These are phyloP conservation scores for Aspergillus panamensis DNA, from an alignment of 495 filamentous ascomycete species.

Conservation along the genomic window DNA sequence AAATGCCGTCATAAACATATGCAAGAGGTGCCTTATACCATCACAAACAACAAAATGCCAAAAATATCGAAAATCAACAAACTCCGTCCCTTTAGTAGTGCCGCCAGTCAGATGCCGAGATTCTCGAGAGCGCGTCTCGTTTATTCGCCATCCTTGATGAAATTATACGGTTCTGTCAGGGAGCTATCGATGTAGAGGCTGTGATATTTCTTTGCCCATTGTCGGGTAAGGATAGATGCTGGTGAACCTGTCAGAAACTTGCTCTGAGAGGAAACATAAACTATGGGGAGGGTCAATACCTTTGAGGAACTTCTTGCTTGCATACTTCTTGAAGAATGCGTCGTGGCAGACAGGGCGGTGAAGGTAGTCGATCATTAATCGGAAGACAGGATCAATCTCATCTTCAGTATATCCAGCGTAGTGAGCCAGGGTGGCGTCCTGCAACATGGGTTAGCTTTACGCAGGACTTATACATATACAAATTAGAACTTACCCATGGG, in stretches of 20 bases:
- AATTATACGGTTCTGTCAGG: constrained; percentile 36
- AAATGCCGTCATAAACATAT: constrained; percentile 47
- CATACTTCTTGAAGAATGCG: constrained; percentile 99
- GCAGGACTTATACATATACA: not conserved
- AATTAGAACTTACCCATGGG: constrained; percentile 66
- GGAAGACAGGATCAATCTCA: constrained; percentile 87
- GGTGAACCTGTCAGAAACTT: constrained; percentile 15
- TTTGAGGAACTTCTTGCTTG: constrained; percentile 97
- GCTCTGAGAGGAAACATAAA: not conserved
- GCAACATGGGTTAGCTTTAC: constrained; percentile 24
- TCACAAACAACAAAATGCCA: constrained; percentile 43
- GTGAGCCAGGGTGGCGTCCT: constrained; percentile 85
- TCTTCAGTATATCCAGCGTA: constrained; percentile 92
- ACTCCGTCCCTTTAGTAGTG: constrained; percentile 28
- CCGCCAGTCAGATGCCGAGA: constrained; percentile 9
- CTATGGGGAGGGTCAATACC: constrained; percentile 50
- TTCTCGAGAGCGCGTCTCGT: constrained; percentile 29
- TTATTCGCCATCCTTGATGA: constrained; percentile 39
- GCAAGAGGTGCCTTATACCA: constrained; percentile 43
- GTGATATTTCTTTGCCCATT: constrained; percentile 82
- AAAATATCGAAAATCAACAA: constrained; percentile 38
- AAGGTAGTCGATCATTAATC: constrained; percentile 93
- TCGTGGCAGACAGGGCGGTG: constrained; percentile 84
- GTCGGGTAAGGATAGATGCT: constrained; percentile 89
- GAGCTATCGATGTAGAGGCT: constrained; percentile 42